phyloP scores from a whole-genome alignment of 148 eudicot species.

The Amaranthus cruentus region DNA sequence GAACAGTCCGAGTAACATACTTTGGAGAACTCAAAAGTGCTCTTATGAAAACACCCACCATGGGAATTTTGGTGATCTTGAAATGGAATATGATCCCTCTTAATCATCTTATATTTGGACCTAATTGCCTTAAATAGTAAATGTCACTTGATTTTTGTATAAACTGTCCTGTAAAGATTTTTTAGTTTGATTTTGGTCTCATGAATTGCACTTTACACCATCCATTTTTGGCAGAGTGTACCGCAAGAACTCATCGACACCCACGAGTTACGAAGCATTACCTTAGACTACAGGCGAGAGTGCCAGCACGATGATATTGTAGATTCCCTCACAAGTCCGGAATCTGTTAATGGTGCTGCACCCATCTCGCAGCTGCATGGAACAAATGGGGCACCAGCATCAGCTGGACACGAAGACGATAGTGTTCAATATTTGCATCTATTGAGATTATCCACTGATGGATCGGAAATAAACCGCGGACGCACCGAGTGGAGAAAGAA shows the following conservation, averaged over 20 bases:
- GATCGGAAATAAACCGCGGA: conserved; percentile 70
- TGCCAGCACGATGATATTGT: conserved; percentile 76
- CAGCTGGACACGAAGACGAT: conserved; percentile 32
- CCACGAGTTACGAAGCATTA: conserved; percentile 75
- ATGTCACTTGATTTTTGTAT: background rate
- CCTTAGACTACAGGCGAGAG: conserved; percentile 84
- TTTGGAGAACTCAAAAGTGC: too few species aligned
- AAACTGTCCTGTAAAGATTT: background rate
- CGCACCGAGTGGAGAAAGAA: conserved; percentile 90
- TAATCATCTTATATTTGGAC: too few species aligned
- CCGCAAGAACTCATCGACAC: conserved; percentile 77
- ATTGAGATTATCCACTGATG: conserved; percentile 59
- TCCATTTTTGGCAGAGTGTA: conserved; percentile 49
- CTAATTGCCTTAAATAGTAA: too few species aligned
- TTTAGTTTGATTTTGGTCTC: background rate
- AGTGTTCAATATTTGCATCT: conserved; percentile 58
- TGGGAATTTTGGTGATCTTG: too few species aligned
- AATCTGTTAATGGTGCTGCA: conserved; percentile 27
- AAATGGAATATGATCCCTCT: too few species aligned
- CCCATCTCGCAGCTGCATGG: conserved; percentile 30
- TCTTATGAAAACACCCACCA: too few species aligned
- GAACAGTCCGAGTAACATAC: too few species aligned
- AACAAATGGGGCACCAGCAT: conserved; percentile 44
- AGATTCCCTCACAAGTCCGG: conserved; percentile 75
- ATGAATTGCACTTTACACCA: background rate